These are phyloP conservation scores for Pichia phayaonensis DNA, from an alignment of 805 yeast genomes.

Conservation along the genomic window DNA sequence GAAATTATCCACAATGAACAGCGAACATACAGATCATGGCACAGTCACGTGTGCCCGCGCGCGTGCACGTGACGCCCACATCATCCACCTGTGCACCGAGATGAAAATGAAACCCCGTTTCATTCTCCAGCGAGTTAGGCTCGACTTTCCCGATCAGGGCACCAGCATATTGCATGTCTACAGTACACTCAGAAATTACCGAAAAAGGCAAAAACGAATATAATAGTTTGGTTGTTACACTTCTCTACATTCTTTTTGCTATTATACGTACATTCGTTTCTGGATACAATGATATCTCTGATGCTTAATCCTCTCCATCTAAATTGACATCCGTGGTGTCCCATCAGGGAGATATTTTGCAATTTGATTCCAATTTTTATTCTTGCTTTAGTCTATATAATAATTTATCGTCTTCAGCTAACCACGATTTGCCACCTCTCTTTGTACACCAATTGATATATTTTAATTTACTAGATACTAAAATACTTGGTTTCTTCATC, in stretches of 20 bases:
- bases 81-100: background rate
- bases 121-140: background rate
- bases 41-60: background rate
- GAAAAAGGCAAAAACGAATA: background rate
- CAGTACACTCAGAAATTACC: background rate
- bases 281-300: background rate
- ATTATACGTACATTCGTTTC: background rate
- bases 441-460: constrained; percentile 1
- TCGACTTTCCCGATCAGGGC: background rate
- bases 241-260: background rate
- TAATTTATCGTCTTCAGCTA: constrained; percentile 61
- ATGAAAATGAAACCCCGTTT: background rate
- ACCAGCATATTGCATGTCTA: background rate
- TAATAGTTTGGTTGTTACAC: background rate
- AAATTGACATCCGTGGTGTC: constrained; percentile 85
- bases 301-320: constrained; percentile 34
- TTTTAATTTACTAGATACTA: background rate
- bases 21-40: background rate
- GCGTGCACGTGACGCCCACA: background rate
- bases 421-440: constrained; percentile 43
- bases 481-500: background rate
- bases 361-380: constrained; percentile 83
- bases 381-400: constrained; percentile 68
- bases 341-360: constrained; percentile 68
- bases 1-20: background rate